These are phyloP conservation scores for Wickerhamomyces pijperi DNA, from an alignment of 805 yeast species.

Conservation along the genomic window DNA sequence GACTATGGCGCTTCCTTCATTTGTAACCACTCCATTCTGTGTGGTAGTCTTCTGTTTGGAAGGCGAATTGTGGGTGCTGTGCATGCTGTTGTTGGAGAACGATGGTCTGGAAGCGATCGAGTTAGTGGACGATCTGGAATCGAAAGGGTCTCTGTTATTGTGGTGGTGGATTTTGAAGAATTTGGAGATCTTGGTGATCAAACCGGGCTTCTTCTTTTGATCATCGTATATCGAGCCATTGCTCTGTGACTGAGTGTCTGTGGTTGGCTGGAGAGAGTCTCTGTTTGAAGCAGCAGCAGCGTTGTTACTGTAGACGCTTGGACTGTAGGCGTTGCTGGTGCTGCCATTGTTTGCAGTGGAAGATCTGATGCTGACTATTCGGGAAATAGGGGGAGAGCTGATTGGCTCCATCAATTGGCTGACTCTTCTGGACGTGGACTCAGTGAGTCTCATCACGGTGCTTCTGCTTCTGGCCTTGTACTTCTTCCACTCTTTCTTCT, in stretches of 20 bases:
- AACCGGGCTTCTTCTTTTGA: slow-evolving; percentile 19
- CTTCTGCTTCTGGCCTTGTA: slow-evolving; percentile 23
- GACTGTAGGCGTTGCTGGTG: slow-evolving; percentile 1
- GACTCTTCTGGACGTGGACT: slow-evolving; percentile 18
- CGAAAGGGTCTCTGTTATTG: neutral
- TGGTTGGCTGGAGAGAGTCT: neutral
- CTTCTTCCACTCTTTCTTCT: slow-evolving; percentile 19
- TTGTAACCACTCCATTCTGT: no score
- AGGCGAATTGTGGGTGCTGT: no score
- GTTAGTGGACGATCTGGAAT: neutral
- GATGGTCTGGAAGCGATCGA: neutral
- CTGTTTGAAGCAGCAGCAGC: neutral
- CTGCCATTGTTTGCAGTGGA: no score
- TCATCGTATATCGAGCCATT: slow-evolving; percentile 9
- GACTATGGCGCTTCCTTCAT: no score
- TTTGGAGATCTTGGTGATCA: slow-evolving; percentile 22
- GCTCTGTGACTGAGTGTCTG: neutral
- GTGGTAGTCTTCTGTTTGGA: no score
- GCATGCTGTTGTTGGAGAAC: no score
- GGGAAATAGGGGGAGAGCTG: slow-evolving; percentile 15
- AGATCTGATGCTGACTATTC: slow-evolving; percentile 20
- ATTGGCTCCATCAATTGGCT: slow-evolving; percentile 17
- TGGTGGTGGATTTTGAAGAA: slow-evolving; percentile 21
- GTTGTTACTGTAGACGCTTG: slow-evolving; percentile 1
- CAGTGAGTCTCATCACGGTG: slow-evolving; percentile 20